These are phyloP conservation scores for Candida boleticola DNA, from an alignment of 805 yeast species.

Conservation along the genomic window DNA sequence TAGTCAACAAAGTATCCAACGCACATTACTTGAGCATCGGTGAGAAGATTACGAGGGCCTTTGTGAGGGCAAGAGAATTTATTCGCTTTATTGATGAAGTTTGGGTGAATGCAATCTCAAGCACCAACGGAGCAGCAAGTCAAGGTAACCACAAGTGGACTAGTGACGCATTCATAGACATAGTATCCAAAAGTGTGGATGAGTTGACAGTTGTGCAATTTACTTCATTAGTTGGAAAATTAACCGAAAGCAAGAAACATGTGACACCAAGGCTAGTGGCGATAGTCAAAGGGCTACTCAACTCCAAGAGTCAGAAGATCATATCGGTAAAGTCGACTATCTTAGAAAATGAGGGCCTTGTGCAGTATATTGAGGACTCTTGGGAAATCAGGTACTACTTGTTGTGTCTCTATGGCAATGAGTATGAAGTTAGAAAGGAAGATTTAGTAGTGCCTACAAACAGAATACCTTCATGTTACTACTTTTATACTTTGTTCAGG, in stretches of 20 bases:
- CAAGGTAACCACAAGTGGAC: constrained; percentile 18
- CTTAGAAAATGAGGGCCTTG: not conserved
- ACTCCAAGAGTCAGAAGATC: constrained; percentile 9
- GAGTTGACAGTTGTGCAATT: constrained; percentile 50
- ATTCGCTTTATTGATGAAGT: constrained; percentile 41
- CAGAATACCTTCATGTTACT: constrained; percentile 12
- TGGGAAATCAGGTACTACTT: constrained; percentile 51
- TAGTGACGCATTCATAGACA: constrained; percentile 24
- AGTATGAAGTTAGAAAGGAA: constrained; percentile 9
- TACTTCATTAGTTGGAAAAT: constrained; percentile 4
- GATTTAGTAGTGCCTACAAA: constrained; percentile 4
- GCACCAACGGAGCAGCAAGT: not conserved
- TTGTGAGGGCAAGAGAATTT: constrained; percentile 58
- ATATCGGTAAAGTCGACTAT: not conserved
- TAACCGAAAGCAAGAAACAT: constrained; percentile 2
- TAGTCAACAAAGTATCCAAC: constrained; percentile 20
- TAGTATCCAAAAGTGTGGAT: constrained; percentile 40
- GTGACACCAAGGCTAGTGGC: constrained; percentile 15
- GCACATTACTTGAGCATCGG: constrained; percentile 13
- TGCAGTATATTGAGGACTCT: constrained; percentile 8
- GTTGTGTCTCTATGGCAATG: constrained; percentile 44
- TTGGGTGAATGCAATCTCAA: constrained; percentile 37
- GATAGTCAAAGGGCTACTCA: constrained; percentile 41
- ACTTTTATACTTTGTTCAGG: constrained; percentile 46
- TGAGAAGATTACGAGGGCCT: constrained; percentile 43